Conservation (phyloP, 179 eudicot species). For the Heliamphora ciliata region DNA sequence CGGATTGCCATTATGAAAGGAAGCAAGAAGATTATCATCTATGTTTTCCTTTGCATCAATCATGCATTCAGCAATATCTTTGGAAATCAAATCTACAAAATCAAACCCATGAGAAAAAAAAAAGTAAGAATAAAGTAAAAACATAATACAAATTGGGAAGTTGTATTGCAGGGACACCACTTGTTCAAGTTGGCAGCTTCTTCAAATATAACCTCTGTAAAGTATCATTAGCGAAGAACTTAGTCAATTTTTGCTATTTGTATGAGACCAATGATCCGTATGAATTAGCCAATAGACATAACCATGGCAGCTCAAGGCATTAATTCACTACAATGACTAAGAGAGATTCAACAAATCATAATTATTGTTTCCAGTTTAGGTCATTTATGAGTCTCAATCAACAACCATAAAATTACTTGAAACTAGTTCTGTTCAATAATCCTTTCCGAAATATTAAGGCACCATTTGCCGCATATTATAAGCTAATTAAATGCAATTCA, state of each 20-base stretch:
- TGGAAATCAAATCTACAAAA: conserved; percentile 47
- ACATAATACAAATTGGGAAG: not conserved
- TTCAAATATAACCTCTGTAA: not conserved
- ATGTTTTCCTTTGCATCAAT: conserved; percentile 75
- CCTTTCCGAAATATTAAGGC: not conserved
- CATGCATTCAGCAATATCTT: conserved; percentile 51
- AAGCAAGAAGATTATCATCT: conserved; percentile 39
- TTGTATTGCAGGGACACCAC: not conserved
- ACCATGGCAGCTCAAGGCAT: not conserved
- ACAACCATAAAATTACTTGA: not conserved
- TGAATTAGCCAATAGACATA: no score
- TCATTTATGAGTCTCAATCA: not conserved
- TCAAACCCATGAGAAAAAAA: not conserved
- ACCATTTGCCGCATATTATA: not conserved
- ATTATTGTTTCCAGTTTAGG: not conserved
- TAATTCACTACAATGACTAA: not conserved
- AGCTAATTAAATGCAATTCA: not conserved
- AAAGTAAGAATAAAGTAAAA: not conserved
- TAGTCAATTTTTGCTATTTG: not conserved
- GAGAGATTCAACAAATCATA: not conserved
- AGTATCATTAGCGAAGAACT: not conserved
- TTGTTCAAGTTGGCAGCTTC: not conserved
- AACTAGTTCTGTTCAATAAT: not conserved
- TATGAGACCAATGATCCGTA: not conserved
- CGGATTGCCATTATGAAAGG: conserved; percentile 40